Evolutionary conservation across 2,329 filamentous ascomycete species (phyloP), one percentile per base, ranked within the genome.

Genomic region (Penicillium sp.): DNA sequence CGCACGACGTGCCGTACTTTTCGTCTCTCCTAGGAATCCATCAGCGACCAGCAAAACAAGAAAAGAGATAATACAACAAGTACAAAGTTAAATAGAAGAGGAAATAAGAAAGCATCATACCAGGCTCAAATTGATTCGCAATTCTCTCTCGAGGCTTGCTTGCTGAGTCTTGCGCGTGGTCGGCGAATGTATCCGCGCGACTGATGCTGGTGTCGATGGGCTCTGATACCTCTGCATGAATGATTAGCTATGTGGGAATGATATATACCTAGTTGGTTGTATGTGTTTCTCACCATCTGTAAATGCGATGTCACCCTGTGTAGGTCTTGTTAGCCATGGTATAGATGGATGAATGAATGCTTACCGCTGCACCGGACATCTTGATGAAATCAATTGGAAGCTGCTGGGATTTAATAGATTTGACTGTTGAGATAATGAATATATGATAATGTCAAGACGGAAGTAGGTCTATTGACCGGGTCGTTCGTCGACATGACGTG

Each of bases 71-170:
- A 5, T 5, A 22, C 5, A 22, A 45, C n/a, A n/a, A n/a, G n/a
- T n/a, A n/a, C n/a, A n/a, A n/a, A n/a, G n/a, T n/a, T n/a, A n/a
- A n/a, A n/a, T n/a, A n/a, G n/a, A n/a, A n/a, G n/a, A n/a, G n/a
- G n/a, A n/a, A n/a, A n/a, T 36, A 11, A 30, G 5, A 22, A 9
- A 22, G 5, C 18, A 5, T 5, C 18, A 9, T 22, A 57, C 54
- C 54, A 15, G 50, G 52, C 41, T 56, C 45, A 22, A 54, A 42
- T 2, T 34, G 22, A 4, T 37, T 32, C 10, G 43, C 36, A 6
- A 57, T 42, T 14, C 32, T 43, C 31, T 56, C 49, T 11, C 44
- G 44, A 9, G 31, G 30, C 4, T 33, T 34, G 16, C 52, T 54
- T 6, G 46, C 54, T 3, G 55, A 52, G 35, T 54, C 39, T 3